These are phyloP conservation scores for Coniella vitis DNA, from an alignment of 2,329 filamentous ascomycete species.

Conservation along the genomic window DNA sequence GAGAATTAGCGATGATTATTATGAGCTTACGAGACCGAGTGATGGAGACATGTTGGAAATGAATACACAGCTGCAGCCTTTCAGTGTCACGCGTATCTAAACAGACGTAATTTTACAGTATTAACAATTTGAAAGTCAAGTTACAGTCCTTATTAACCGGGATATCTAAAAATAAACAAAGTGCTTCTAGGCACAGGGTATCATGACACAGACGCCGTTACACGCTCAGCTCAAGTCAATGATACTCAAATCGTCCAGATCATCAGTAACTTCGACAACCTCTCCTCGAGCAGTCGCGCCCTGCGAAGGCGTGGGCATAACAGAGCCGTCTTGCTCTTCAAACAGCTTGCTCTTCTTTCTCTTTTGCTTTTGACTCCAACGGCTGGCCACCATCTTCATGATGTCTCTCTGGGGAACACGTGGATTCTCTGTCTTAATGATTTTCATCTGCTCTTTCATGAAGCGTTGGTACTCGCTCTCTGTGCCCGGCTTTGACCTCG, in stretches of 20 bases:
- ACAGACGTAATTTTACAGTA: no score
- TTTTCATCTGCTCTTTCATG: slow-evolving; percentile 62
- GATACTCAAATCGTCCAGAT: slow-evolving; percentile 6
- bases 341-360: slow-evolving; percentile 15
- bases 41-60: no score
- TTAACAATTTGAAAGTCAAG: not conserved
- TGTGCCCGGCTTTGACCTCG: slow-evolving; percentile 35
- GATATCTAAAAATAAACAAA: not conserved
- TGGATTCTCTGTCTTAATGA: slow-evolving; percentile 50
- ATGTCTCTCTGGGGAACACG: slow-evolving; percentile 57
- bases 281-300: not conserved
- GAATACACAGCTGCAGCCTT: no score
- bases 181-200: not conserved
- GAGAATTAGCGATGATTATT: not conserved
- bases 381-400: slow-evolving; percentile 59
- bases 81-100: no score
- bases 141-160: not conserved
- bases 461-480: slow-evolving; percentile 43
- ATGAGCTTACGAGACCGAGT: slow-evolving; percentile 7
- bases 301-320: not conserved
- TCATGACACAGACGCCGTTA: not conserved
- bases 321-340: slow-evolving; percentile 9
- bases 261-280: slow-evolving; percentile 9
- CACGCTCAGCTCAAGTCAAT: slow-evolving; percentile 9
- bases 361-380: slow-evolving; percentile 47